A percentile compares a stretch with the other conserved stretches of the same genome.
phyloP scores from a whole-genome alignment of 2,329 filamentous ascomycete species.

The Coniochaeta ligniaria region DNA sequence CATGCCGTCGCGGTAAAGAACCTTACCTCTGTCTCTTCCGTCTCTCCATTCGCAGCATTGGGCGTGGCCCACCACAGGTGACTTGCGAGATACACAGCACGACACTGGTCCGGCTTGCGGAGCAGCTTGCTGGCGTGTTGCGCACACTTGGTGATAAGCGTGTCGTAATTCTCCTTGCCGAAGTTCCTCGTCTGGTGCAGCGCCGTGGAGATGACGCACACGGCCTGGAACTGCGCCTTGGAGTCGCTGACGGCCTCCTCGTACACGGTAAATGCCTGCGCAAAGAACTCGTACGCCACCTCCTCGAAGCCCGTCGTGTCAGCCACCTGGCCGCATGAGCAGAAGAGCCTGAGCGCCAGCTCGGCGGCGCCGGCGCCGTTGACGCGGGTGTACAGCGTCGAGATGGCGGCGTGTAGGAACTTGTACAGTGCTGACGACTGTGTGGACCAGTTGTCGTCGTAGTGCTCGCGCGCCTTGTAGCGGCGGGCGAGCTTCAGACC shows the following conservation, averaged over 20 bases:
- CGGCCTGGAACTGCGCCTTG: constrained; percentile 94
- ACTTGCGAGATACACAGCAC: constrained; percentile 91
- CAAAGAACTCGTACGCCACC: constrained; percentile 96
- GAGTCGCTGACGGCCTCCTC: constrained; percentile 95
- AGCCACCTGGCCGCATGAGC: constrained; percentile 85
- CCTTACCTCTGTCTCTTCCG: constrained; percentile 71
- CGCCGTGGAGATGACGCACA: constrained; percentile 86
- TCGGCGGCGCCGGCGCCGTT: constrained; percentile 73
- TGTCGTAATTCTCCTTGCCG: constrained; percentile 96
- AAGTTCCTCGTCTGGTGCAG: constrained; percentile 87
- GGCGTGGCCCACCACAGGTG: constrained; percentile 98
- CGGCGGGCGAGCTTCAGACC: constrained; percentile 83
- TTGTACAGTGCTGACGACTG: constrained; percentile 78
- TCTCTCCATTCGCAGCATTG: constrained; percentile 66
- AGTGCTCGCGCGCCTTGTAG: constrained; percentile 88
- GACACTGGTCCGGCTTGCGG: constrained; percentile 96
- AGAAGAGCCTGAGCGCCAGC: constrained; percentile 80
- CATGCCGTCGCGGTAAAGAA: constrained; percentile 1
- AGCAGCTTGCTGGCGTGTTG: constrained; percentile 94
- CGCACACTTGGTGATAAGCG: constrained; percentile 94
- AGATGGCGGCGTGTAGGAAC: constrained; percentile 86
- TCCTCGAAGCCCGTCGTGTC: constrained; percentile 91
- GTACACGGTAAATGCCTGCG: constrained; percentile 96
- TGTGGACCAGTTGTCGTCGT: constrained; percentile 55
- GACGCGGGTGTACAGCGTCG: constrained; percentile 80